Evolutionary conservation across 2,329 filamentous ascomycete species (phyloP).

Genomic region (Metarhizium humberi): DNA sequence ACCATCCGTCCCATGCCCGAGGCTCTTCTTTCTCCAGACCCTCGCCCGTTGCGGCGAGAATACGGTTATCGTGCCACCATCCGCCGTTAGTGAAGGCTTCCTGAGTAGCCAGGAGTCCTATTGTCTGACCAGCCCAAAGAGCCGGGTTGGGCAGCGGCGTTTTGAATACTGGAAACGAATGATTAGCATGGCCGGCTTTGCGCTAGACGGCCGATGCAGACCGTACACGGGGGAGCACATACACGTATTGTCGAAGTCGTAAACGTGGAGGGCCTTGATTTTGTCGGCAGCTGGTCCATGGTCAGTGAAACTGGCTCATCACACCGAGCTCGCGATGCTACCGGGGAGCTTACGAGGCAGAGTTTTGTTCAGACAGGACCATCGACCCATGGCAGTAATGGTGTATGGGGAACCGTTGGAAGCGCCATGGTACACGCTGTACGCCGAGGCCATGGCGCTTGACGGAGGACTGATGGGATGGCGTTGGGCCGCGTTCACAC

Average conservation of each 20-base stretch:
- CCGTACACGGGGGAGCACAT: conserved; percentile 21
- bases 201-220: neutral
- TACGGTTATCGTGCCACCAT: conserved; percentile 93
- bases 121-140: conserved; percentile 72
- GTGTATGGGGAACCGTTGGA: conserved; percentile 36
- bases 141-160: conserved; percentile 84
- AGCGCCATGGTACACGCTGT: conserved; percentile 26
- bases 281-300: conserved; percentile 43
- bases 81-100: conserved; percentile 75
- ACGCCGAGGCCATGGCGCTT: conserved; percentile 31
- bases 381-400: conserved; percentile 67
- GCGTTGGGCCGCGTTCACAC: conserved; percentile 17
- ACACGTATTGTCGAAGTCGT: conserved; percentile 97
- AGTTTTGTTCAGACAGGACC: conserved; percentile 69
- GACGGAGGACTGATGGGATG: conserved; percentile 13
- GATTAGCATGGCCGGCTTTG: neutral
- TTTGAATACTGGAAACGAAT: conserved; percentile 60
- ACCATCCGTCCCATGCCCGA: conserved; percentile 84
- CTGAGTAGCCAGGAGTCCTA: conserved; percentile 66
- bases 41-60: conserved; percentile 77
- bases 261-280: conserved; percentile 78
- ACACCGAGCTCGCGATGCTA: neutral
- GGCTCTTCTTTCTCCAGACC: conserved; percentile 75
- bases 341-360: conserved; percentile 49
- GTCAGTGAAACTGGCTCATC: neutral